Percentiles rank a stretch among this genome's conserved stretches.
Conservation (phyloP, 345 rosid genomes). For the Raphanus raphanistrum region DNA sequence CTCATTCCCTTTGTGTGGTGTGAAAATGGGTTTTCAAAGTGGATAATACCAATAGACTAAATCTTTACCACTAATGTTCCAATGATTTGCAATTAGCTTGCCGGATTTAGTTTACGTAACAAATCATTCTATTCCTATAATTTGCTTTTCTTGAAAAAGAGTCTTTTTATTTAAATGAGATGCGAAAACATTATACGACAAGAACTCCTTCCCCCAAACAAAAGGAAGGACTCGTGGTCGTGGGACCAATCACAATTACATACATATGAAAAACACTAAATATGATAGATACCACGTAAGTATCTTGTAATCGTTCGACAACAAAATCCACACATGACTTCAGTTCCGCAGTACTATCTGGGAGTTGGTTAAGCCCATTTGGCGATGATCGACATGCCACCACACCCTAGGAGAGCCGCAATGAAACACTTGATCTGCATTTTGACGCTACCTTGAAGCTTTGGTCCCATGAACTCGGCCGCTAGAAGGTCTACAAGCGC, state of each 20-base stretch:
- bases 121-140: no score
- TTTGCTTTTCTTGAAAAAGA: not conserved
- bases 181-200: no score
- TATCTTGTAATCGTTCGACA: not conserved
- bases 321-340: conserved; percentile 13
- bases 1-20: no score
- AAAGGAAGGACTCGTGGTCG: no score
- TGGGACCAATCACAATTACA: not conserved
- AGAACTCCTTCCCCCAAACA: no score
- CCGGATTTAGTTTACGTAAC: not conserved
- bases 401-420: conserved; percentile 68
- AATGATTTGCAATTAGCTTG: not conserved
- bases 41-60: not conserved
- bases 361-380: conserved; percentile 58
- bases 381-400: conserved; percentile 71
- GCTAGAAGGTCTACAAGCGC: conserved; percentile 75
- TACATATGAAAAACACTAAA: not conserved
- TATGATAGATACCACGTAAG: no score
- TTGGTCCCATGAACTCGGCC: conserved; percentile 67
- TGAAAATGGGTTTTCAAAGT: not conserved
- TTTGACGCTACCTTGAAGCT: conserved; percentile 56
- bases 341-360: not conserved
- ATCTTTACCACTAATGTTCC: no score
- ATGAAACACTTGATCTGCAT: conserved; percentile 37
- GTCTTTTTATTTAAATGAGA: no score